Evolutionary conservation across 495 filamentous ascomycete species (phyloP).

Genomic region (Lentithecium fluviatile): DNA sequence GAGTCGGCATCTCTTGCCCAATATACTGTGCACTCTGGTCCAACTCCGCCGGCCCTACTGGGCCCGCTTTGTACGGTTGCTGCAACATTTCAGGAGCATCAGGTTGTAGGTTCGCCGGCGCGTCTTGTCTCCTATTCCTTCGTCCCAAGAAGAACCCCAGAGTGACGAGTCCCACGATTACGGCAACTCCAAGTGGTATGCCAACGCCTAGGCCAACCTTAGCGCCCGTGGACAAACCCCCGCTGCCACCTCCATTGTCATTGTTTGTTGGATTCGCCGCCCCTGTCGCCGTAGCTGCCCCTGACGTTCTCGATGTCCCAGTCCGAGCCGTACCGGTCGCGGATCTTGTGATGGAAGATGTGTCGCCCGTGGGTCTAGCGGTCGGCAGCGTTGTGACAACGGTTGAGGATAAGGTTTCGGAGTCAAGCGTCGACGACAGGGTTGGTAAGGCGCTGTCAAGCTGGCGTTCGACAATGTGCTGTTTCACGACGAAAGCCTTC

Average conservation of each 20-base stretch:
- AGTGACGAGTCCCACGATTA: conserved; percentile 3
- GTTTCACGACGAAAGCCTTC: too few species aligned
- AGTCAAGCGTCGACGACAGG: too few species aligned
- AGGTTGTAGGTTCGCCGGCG: not conserved
- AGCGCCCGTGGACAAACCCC: conserved; percentile 12
- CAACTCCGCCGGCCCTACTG: not conserved
- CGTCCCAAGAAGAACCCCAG: conserved; percentile 1
- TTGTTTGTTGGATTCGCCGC: not conserved
- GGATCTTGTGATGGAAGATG: not conserved
- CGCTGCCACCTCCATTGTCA: not conserved
- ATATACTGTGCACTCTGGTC: not conserved
- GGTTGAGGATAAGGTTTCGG: too few species aligned
- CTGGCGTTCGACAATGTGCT: too few species aligned
- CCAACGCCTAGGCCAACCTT: conserved; percentile 16
- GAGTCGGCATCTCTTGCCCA: conserved; percentile 4
- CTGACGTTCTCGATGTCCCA: not conserved
- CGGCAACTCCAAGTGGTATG: not conserved
- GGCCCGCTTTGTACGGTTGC: not conserved
- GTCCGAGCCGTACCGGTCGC: too few species aligned
- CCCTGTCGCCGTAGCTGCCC: not conserved
- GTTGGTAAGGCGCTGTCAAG: too few species aligned
- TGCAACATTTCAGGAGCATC: not conserved
- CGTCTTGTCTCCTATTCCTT: not conserved
- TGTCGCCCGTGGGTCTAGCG: not conserved
- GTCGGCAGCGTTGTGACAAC: too few species aligned